phyloP scores from a whole-genome alignment of 176 grass and related monocot species.

The Ensete glaucum region DNA sequence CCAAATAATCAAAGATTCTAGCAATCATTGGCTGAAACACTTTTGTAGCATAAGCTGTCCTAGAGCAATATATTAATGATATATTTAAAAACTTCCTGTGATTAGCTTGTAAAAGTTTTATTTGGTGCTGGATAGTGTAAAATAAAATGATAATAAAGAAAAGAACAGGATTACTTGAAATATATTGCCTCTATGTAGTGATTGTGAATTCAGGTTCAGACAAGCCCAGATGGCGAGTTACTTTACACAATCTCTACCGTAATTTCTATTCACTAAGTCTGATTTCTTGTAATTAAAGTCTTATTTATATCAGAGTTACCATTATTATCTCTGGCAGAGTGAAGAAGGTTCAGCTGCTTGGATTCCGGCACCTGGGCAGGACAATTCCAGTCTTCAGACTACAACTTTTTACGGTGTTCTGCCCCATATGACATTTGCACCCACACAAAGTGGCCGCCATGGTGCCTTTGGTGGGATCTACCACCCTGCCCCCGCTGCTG shows the following conservation, averaged over 20 bases:
- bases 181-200: too few species aligned
- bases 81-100: too few species aligned
- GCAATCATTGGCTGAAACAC: too few species aligned
- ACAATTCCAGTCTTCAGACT: constrained; percentile 45
- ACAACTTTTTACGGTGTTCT: constrained; percentile 44
- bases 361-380: constrained; percentile 47
- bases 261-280: neutral
- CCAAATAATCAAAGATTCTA: too few species aligned
- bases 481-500: constrained; percentile 40
- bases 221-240: too few species aligned
- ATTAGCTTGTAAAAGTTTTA: too few species aligned
- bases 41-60: too few species aligned
- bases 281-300: neutral
- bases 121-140: too few species aligned
- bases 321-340: constrained; percentile 30
- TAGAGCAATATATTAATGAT: too few species aligned
- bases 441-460: constrained; percentile 43
- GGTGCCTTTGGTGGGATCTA: constrained; percentile 56
- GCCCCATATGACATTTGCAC: constrained; percentile 55
- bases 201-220: too few species aligned
- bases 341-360: constrained; percentile 58
- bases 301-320: constrained; percentile 1
- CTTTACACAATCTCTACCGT: neutral
- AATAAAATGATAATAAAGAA: too few species aligned
- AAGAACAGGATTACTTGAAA: too few species aligned